These are phyloP conservation scores for Xerocomus potaroensis DNA, from an alignment of 768 basidiomycete genomes.

Conservation along the genomic window DNA sequence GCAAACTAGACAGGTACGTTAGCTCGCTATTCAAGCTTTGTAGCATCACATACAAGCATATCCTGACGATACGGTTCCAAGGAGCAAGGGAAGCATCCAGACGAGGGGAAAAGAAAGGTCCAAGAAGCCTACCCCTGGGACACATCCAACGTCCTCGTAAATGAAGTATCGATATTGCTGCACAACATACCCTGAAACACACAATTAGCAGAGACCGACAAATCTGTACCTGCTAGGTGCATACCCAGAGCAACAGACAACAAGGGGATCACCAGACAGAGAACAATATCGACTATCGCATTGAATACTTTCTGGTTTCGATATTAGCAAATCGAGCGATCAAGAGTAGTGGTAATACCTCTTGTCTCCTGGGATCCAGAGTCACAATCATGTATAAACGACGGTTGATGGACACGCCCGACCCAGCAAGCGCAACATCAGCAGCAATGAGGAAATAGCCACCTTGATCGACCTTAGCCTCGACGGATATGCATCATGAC, in stretches of 20 bases:
- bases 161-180: constrained; percentile 52
- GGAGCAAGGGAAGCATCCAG: constrained; percentile 40
- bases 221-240: no score
- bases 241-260: constrained; percentile 30
- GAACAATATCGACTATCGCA: constrained; percentile 23
- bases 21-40: not conserved
- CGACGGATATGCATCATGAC: not conserved
- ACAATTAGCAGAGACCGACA: constrained; percentile 2
- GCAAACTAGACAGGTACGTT: constrained; percentile 6
- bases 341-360: constrained; percentile 6
- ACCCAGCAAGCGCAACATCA: constrained; percentile 35
- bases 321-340: not conserved
- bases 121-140: constrained; percentile 32
- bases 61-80: constrained; percentile 41
- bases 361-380: constrained; percentile 5
- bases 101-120: constrained; percentile 38
- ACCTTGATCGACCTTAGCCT: constrained; percentile 7
- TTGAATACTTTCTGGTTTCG: constrained; percentile 21
- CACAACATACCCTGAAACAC: constrained; percentile 38
- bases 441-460: constrained; percentile 33
- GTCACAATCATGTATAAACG: constrained; percentile 44
- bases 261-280: constrained; percentile 33
- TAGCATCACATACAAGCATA: constrained; percentile 31
- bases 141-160: constrained; percentile 46
- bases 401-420: constrained; percentile 45